Conservation (phyloP, 495 filamentous ascomycete species). For the Aspergillus sclerotioniger region DNA sequence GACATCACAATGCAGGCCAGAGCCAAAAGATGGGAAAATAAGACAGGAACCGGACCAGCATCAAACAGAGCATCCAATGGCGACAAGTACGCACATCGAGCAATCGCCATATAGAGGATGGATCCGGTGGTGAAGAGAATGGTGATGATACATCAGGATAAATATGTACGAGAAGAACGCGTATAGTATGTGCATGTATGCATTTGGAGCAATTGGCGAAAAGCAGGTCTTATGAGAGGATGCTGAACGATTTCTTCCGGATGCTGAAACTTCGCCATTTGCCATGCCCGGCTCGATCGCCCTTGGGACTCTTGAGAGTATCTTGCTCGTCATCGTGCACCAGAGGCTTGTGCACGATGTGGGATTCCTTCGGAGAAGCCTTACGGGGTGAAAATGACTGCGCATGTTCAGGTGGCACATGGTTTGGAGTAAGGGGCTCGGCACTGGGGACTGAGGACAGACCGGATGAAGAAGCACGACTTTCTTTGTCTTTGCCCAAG, state of each 20-base stretch:
- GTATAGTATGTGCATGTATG: slow-evolving; percentile 32
- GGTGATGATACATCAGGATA: slow-evolving; percentile 39
- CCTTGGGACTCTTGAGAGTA: slow-evolving; percentile 20
- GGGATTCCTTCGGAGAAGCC: slow-evolving; percentile 9
- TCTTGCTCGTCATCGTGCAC: slow-evolving; percentile 27
- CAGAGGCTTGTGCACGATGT: slow-evolving; percentile 21
- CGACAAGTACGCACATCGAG: not conserved
- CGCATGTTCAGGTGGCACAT: slow-evolving; percentile 9
- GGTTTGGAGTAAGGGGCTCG: slow-evolving; percentile 15
- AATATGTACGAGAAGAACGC: slow-evolving; percentile 25
- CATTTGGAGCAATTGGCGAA: not conserved
- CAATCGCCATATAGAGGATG: slow-evolving; percentile 13
- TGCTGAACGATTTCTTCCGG: slow-evolving; percentile 42
- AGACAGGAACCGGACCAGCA: slow-evolving; percentile 17
- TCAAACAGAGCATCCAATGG: slow-evolving; percentile 1
- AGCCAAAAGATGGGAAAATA: slow-evolving; percentile 15
- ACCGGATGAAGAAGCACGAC: slow-evolving; percentile 33
- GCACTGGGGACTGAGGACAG: slow-evolving; percentile 19
- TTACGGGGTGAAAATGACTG: slow-evolving; percentile 3
- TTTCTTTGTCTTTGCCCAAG: slow-evolving; percentile 38
- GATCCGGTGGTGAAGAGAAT: slow-evolving; percentile 24
- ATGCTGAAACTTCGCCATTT: slow-evolving; percentile 45
- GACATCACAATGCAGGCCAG: slow-evolving; percentile 16
- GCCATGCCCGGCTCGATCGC: slow-evolving; percentile 27
- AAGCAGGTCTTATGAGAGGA: slow-evolving; percentile 28